Base-by-base conservation (phyloP, 257 asterid genomes). In the Anisodus acutangulus region DNA sequence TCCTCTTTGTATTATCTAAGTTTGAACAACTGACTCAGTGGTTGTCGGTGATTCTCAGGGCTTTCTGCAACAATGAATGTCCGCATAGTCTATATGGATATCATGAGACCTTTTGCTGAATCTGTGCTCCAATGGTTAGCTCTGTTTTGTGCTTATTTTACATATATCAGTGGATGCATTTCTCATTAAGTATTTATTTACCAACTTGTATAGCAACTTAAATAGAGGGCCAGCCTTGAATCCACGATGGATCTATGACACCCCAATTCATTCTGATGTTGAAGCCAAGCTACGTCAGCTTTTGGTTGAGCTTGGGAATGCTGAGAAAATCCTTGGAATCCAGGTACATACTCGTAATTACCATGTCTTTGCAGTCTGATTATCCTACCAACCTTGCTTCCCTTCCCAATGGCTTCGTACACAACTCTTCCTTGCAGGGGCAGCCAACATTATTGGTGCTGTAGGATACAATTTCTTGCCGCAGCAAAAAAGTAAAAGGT, bases 21-120 rank as follows among this genome's bases (percentile, higher is more conserved):
- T 83, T 70, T 49, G 60, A 78, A 49, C 60, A 82, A 57, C 83
- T 76, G 69, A 84, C 74, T 84, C 81, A 79, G 85, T 83, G 84
- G 59, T 55, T 88, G 62, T 8, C 84, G 60, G 86, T 87, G 84
- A 85, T 76, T 83, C 76, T 81, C 97, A 96, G 99, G 99, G 59
- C 98, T 96, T 87, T 96, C 99, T 80, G 91, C 99, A 11, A 86
- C 98, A 26, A 88, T 96, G 99, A 91, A 93, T 89, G 91, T 90
- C 78, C 96, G 98, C 83, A 86, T 96, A 43, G 92, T 89, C 69
- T 96, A 96, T 88, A 85, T 91, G 85, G 98, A 96, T 83, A 88
- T 96, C 86, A 96, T 96, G 99, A 91, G 98, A 87, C 99, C 99
- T 53, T 96, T 94, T 92, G 99, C 99, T 62, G 99, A 96, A 90